Base-by-base conservation (phyloP, 257 asterid species). In the Knoxia roxburghii region DNA sequence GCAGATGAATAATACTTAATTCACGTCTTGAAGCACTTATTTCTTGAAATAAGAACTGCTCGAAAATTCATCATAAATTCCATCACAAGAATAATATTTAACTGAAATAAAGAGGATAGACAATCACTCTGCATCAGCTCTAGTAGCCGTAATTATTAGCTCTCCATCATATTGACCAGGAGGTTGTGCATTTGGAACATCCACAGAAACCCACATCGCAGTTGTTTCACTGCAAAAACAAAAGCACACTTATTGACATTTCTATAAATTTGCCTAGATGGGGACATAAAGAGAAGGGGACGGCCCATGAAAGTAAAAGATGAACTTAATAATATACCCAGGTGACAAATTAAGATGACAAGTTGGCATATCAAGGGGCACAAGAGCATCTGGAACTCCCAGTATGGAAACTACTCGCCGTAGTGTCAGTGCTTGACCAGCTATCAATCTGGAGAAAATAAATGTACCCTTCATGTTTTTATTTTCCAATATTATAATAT, bases 91-190 rank as follows among this genome's bases (percentile, higher is more conserved):
- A 61, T 48, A 75, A 39, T 76, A 75, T 64, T 72, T 72, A 70
- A 79, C 71, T 72, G 65, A 61, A 76, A 74, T 59, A 74, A 64
- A 76, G 75, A 67, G 89, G 77, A 70, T 68, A 77, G 87, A 76
- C 68, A 40, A 77, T 88, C 80, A 90, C 99, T 82, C 91, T 83
- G 93, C 46, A 52, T 86, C 92, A 77, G 84, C 82, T 82, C 85
- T 85, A 72, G 77, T 75, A 70, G 99, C 97, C 54, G 95, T 86
- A 72, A 94, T 77, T 68, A 87, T 78, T 68, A 94, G 43, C 75
- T 90, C 99, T 76, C 96, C 99, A 73, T 88, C 99, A 73, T 94
- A 94, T 75, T 86, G 97, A 67, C 97, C 99, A 23, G 97, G 96
- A 70, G 95, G 86, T 71, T 90, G 99, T 61, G 82, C 76, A 75